Evolutionary conservation across 2,329 filamentous ascomycete species (phyloP).

Genomic region (Xylariomycetidae sp.): DNA sequence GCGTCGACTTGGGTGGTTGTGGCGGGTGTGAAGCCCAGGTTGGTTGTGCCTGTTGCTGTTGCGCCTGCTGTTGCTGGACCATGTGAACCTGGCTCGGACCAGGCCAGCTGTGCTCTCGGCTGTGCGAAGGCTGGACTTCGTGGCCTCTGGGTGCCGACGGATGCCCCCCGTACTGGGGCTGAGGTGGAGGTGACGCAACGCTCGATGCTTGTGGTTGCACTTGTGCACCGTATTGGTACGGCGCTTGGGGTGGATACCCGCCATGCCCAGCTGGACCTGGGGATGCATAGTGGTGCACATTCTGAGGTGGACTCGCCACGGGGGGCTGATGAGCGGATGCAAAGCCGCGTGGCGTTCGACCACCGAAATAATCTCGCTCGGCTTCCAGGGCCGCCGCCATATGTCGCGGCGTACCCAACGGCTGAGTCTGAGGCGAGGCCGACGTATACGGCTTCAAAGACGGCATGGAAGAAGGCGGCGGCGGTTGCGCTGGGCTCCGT

Average conservation of each 20-base stretch:
- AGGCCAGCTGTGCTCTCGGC: slow-evolving; percentile 32
- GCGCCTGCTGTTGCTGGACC: slow-evolving; percentile 29
- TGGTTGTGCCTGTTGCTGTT: slow-evolving; percentile 24
- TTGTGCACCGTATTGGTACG: slow-evolving; percentile 38
- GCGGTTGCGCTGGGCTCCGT: slow-evolving; percentile 28
- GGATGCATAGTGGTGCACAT: slow-evolving; percentile 39
- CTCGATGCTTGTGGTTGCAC: slow-evolving; percentile 35
- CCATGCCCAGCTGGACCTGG: slow-evolving; percentile 31
- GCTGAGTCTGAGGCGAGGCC: slow-evolving; percentile 45
- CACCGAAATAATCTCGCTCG: slow-evolving; percentile 41
- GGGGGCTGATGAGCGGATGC: slow-evolving; percentile 26
- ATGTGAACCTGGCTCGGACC: slow-evolving; percentile 22
- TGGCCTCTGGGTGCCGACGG: slow-evolving; percentile 36
- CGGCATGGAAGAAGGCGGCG: slow-evolving; percentile 42
- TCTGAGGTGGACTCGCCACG: slow-evolving; percentile 42
- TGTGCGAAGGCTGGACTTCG: slow-evolving; percentile 33
- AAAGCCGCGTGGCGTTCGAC: slow-evolving; percentile 28
- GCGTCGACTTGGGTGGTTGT: slow-evolving; percentile 29
- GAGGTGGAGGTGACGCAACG: slow-evolving; percentile 47
- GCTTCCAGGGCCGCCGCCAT: slow-evolving; percentile 36
- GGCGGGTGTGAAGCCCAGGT: slow-evolving; percentile 31
- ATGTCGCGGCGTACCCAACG: slow-evolving; percentile 39
- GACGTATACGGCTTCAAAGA: slow-evolving; percentile 49
- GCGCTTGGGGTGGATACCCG: slow-evolving; percentile 37
- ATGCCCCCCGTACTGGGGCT: slow-evolving; percentile 51